phyloP scores from a whole-genome alignment of 768 basidiomycete genomes.

The Lentinula edodes region DNA sequence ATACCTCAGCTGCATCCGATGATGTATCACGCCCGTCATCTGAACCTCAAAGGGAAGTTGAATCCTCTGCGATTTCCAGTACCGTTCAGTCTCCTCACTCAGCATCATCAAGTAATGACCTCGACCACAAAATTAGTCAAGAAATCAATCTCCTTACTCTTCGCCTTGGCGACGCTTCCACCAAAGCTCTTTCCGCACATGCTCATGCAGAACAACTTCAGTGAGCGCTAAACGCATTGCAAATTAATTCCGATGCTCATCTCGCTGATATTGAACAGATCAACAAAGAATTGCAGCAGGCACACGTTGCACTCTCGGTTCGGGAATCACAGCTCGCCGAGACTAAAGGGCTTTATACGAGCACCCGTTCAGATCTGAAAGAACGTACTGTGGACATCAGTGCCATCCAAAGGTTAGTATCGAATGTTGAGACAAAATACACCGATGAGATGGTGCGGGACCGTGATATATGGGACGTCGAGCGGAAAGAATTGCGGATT shows the following conservation, averaged over 20 bases:
- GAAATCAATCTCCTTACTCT: neutral
- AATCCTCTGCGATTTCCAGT: neutral
- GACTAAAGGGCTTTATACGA: constrained; percentile 18
- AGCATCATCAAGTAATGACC: neutral
- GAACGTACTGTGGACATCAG: constrained; percentile 60
- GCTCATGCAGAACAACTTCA: constrained; percentile 1
- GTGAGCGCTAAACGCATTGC: neutral
- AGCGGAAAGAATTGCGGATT: constrained; percentile 58
- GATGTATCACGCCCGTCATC: neutral
- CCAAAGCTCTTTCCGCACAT: neutral
- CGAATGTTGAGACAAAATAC: constrained; percentile 40
- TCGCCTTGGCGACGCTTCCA: neutral
- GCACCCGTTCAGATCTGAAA: constrained; percentile 28
- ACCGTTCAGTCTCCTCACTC: neutral
- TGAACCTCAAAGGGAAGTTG: neutral
- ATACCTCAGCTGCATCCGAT: neutral
- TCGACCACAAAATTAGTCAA: neutral
- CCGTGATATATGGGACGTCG: constrained; percentile 30
- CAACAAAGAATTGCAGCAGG: neutral
- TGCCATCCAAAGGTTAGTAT: constrained; percentile 41
- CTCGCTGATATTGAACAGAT: neutral
- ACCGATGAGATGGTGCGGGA: constrained; percentile 34
- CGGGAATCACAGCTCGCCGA: constrained; percentile 15
- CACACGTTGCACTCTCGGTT: neutral
- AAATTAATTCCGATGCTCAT: neutral